These are phyloP conservation scores for Avena insularis DNA, from an alignment of 176 grass and related monocot species.

Conservation along the genomic window DNA sequence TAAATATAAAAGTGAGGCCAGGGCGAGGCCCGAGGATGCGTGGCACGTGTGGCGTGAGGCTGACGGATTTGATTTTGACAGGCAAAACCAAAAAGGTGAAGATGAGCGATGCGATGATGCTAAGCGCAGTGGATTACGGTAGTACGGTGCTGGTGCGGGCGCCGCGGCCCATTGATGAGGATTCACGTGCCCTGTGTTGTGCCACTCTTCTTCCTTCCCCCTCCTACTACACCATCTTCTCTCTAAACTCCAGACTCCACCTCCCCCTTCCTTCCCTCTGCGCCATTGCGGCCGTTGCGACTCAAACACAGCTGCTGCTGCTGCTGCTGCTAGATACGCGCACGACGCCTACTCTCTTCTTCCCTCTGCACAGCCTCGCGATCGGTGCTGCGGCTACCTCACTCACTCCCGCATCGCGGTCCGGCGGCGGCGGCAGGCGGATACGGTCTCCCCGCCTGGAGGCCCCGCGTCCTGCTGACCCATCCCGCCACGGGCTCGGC, in stretches of 20 bases:
- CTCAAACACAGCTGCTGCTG: too few relatives aligned
- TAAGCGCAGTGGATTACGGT: background rate
- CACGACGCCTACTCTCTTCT: too few relatives aligned
- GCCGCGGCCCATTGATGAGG: slow-evolving; percentile 65
- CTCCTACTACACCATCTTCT: too few relatives aligned
- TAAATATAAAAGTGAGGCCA: background rate
- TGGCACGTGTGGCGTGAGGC: slow-evolving; percentile 9
- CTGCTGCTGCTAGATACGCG: too few relatives aligned
- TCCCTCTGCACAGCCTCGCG: too few relatives aligned
- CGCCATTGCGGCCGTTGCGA: slow-evolving; percentile 40
- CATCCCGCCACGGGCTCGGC: background rate
- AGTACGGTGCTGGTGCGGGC: background rate
- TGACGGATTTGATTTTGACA: background rate
- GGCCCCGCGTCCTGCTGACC: background rate
- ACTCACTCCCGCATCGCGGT: too few relatives aligned
- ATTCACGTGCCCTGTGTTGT: slow-evolving; percentile 63
- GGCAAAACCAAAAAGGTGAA: background rate
- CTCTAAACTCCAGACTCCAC: background rate
- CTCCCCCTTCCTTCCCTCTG: background rate
- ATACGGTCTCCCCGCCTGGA: background rate
- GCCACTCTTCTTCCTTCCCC: slow-evolving; percentile 8
- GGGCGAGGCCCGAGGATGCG: background rate
- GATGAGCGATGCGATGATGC: background rate
- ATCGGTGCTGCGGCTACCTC: too few relatives aligned
- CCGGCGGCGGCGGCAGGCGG: background rate